Base-by-base conservation (phyloP, 495 filamentous ascomycete genomes). In the Aspergillus kassunensis region DNA sequence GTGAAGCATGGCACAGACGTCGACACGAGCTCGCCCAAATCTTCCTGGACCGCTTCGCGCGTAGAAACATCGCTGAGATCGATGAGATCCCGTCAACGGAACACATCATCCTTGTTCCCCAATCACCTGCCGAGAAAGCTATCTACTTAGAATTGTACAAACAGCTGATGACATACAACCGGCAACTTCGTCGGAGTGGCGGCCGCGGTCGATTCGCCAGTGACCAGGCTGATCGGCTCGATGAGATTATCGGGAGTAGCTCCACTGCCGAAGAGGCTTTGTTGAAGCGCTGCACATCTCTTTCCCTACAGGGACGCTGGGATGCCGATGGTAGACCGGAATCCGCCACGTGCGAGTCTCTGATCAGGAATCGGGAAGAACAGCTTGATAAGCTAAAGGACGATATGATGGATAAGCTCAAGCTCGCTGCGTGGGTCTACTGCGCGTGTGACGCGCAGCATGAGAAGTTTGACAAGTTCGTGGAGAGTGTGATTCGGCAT, bases 41-140 rank as follows among this genome's bases (percentile, higher is more conserved):
- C 1, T 85, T 84, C 54, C 65, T 84, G 1, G 49, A 81, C 46
- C 61, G 62, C 1, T 84, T 81, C 58, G 74, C 73, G 6, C 71
- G 81, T 23, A 73, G 72, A 51, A 82, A 81, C 51, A 56, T 72
- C 16, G 68, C 76, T 1, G 63, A 78, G 8, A 74, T 78, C 24
- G 65, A 67, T 8, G 58, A 71, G 13, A 79, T 84, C 20, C 58
- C 66, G 1, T 59, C 56, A 4, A 55, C 56, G 7, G 64, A 67
- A 7, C 69, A 74, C 40, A 56, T 74, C 21, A 49, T 67, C n/a
- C 61, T 76, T 0, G 44, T 77, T 13, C 45, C 54, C 2, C 65
- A 70, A 8, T 68, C 70, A 4, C 59, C 73, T 1, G 65, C 65
- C 3, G 79, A 82, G 44, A 56, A 59, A 21, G 63, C 65, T 9